Percentiles rank a stretch among this genome's conserved stretches.
phyloP scores from a whole-genome alignment of 2,329 filamentous ascomycete genomes.

The Clonostachys chloroleuca region DNA sequence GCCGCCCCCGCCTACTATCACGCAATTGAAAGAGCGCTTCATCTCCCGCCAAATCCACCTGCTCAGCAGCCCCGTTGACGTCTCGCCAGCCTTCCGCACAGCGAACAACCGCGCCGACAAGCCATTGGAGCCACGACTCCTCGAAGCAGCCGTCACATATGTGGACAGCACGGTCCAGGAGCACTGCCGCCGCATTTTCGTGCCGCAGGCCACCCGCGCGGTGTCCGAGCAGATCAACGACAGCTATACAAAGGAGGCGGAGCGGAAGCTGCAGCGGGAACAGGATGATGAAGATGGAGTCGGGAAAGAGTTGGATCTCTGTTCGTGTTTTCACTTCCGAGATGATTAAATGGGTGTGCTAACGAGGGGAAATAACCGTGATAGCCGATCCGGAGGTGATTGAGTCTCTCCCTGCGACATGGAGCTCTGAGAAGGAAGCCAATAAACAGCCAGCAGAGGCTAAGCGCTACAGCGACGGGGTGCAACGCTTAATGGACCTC shows the following conservation, averaged over 20 bases:
- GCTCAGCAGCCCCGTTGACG: slow-evolving; percentile 34
- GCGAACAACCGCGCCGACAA: slow-evolving; percentile 35
- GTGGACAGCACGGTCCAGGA: slow-evolving; percentile 60
- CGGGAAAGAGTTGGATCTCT: slow-evolving; percentile 35
- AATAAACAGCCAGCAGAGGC: slow-evolving; percentile 37
- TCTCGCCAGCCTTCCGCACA: slow-evolving; percentile 45
- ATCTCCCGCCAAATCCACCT: slow-evolving; percentile 57
- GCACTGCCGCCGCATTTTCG: slow-evolving; percentile 62
- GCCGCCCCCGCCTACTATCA: slow-evolving; percentile 3
- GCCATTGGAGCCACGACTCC: slow-evolving; percentile 38
- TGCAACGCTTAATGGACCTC: slow-evolving; percentile 43
- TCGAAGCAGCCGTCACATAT: slow-evolving; percentile 52
- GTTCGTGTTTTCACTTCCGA: slow-evolving; percentile 18
- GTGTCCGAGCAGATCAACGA: slow-evolving; percentile 69
- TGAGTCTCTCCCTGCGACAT: slow-evolving; percentile 38
- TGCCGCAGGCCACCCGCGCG: slow-evolving; percentile 64
- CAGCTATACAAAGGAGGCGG: slow-evolving; percentile 50
- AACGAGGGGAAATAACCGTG: background rate
- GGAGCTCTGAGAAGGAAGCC: slow-evolving; percentile 34
- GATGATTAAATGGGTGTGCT: background rate
- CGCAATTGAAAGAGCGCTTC: slow-evolving; percentile 52
- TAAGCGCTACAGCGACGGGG: slow-evolving; percentile 44
- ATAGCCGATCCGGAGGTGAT: slow-evolving; percentile 37
- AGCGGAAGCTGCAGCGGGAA: slow-evolving; percentile 26
- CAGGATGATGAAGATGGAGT: slow-evolving; percentile 28